Base-by-base conservation (phyloP, 2,329 filamentous ascomycete genomes). In the Cercospora nicotianae region DNA sequence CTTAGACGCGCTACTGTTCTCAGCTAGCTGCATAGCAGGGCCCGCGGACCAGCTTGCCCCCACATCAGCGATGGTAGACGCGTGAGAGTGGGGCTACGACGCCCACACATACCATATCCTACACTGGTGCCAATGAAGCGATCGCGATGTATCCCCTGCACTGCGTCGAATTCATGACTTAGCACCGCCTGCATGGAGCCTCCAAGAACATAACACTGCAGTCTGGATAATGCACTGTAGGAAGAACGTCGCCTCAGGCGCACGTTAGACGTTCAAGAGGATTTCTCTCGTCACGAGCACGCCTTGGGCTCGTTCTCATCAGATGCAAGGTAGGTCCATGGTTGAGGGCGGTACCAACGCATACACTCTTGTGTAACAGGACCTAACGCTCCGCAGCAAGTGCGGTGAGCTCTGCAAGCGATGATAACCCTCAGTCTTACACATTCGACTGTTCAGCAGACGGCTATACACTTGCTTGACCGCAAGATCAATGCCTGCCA, bases 21-120 rank as follows among this genome's bases (percentile, higher is more conserved):
- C 18, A 64, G 62, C 62, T 64, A 64, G 62, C 36, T 64, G 62
- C 62, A 64, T 62, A 26, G 39, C 28, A 62, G 26, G 26, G 9
- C 36, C 36, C 12, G 60, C 42, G 60, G 39, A 51, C 30, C 39
- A 62, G 20, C 36, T 31, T n/a, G 55, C 28, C 60, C 60, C 36
- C 39, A 45, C 60, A 51, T 30, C 36, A 62, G 36, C 36, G 39
- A 8, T 62, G 42, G 60, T 16, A 31, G 42, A 48, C 42, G 33
- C 42, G 18, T 51, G 36, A 30, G 26, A 42, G 26, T 48, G 60
- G 60, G 42, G 20, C 60, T 23, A n/a, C 39, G 16, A 45, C 42
- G 60, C 13, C 28, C 55, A 33, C 28, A 33, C 23, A 58, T 58
- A 58, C 55, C 55, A 7, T 42, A 42, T 42, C 36, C 16, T 59